These are phyloP conservation scores for Hypoxylon perforatum DNA, from an alignment of 495 filamentous ascomycete species.

Conservation along the genomic window DNA sequence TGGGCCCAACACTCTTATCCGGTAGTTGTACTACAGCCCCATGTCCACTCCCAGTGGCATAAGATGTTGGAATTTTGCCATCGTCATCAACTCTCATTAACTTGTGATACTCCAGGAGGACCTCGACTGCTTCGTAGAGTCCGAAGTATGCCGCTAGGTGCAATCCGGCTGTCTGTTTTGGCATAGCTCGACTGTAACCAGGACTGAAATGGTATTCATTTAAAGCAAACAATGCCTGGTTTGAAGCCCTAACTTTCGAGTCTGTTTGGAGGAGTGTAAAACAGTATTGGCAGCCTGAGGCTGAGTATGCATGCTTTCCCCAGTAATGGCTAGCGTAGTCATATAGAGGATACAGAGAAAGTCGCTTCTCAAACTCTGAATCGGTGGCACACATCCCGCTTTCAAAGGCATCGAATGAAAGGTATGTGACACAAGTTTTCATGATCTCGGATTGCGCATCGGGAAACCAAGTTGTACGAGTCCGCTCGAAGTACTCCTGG, in stretches of 20 bases:
- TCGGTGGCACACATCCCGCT: slow-evolving; percentile 41
- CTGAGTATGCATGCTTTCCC: slow-evolving; percentile 53
- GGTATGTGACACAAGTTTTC: slow-evolving; percentile 54
- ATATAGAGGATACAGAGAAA: slow-evolving; percentile 48
- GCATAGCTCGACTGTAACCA: too few species aligned
- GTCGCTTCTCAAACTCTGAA: slow-evolving; percentile 41
- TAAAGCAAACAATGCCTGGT: slow-evolving; percentile 9
- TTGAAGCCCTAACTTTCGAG: slow-evolving; percentile 28
- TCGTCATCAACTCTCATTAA: background rate
- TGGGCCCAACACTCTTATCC: background rate
- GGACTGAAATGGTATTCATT: too few species aligned
- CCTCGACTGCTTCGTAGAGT: background rate
- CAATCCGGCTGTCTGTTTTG: slow-evolving; percentile 28
- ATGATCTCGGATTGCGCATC: slow-evolving; percentile 50
- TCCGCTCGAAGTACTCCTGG: slow-evolving; percentile 53
- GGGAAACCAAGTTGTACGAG: slow-evolving; percentile 45
- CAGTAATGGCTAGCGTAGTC: slow-evolving; percentile 56
- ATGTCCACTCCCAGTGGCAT: background rate
- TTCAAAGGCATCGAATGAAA: slow-evolving; percentile 53
- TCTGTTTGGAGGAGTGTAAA: slow-evolving; percentile 32
- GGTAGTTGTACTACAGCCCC: background rate
- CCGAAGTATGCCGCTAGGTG: slow-evolving; percentile 46
- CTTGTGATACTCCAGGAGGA: background rate
- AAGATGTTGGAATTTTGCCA: background rate
- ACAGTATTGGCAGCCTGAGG: slow-evolving; percentile 7